Evolutionary conservation across 805 yeast genomes (phyloP).

Genomic region (Grigorovia yakushimaensis): DNA sequence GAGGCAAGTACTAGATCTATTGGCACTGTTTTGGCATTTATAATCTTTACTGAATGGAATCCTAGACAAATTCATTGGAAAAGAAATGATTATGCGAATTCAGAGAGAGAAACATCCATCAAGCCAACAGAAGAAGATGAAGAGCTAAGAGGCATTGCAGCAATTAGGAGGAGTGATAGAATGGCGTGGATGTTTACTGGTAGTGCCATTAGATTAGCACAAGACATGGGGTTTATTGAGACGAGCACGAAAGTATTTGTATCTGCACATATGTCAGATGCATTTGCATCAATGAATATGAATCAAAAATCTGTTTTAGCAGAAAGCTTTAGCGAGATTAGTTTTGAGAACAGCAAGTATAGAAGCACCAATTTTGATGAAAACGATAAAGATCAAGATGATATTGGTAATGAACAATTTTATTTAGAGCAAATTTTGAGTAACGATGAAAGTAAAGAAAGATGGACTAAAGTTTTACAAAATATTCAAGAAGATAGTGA

Average conservation of each 20-base stretch:
- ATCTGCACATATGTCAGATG: slow-evolving; percentile 80
- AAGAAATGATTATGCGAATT: slow-evolving; percentile 74
- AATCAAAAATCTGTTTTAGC: slow-evolving; percentile 72
- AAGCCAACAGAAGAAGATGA: slow-evolving; percentile 32
- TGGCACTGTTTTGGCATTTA: slow-evolving; percentile 77
- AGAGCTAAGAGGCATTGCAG: slow-evolving; percentile 64
- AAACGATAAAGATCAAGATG: slow-evolving; percentile 29
- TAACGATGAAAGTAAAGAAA: slow-evolving; percentile 16
- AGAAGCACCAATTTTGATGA: not conserved
- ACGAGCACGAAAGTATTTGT: slow-evolving; percentile 62
- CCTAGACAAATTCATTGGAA: slow-evolving; percentile 90
- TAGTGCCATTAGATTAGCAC: slow-evolving; percentile 75
- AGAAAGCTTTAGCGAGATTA: slow-evolving; percentile 60
- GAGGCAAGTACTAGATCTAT: slow-evolving; percentile 81
- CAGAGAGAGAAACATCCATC: slow-evolving; percentile 26
- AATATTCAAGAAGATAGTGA: slow-evolving; percentile 6
- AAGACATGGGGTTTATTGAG: slow-evolving; percentile 74
- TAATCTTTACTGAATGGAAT: slow-evolving; percentile 89
- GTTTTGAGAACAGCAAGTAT: slow-evolving; percentile 14
- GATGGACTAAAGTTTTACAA: slow-evolving; percentile 17
- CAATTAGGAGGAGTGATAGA: slow-evolving; percentile 76
- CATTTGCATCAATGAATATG: slow-evolving; percentile 70
- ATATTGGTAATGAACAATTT: slow-evolving; percentile 27
- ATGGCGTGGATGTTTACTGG: slow-evolving; percentile 95
- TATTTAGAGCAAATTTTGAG: slow-evolving; percentile 21